Evolutionary conservation across 73 alveolate species (phyloP), one percentile per base, ranked within the genome.

Genomic region (Durusdinium trenchii): DNA sequence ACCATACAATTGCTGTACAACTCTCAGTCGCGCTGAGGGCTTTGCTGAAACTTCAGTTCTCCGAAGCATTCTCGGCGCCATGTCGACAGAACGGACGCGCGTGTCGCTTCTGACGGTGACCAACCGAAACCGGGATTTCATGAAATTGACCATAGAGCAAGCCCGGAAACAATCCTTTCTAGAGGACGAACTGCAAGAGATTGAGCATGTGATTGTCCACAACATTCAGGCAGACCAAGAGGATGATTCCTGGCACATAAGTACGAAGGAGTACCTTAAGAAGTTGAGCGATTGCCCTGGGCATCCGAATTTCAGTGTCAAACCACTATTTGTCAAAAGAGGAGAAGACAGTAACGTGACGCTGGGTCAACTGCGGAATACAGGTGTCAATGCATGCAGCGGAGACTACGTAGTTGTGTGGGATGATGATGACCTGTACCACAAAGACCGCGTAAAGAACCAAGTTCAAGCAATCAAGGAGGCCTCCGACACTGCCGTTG

Each of bases 141-240:
- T 71, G 83, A 71, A 35, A 28, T 23, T 71, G 3, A 36, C 83
- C 83, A 71, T n/a, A 5, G 48, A 28, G 50, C 83, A 71, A 36
- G 83, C 83, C 83, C 50, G 48, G 64, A 54, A 54, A 54, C 64
- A 54, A 20, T 71, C 83, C 83, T 71, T 35, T 36, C 48, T 71
- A 23, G 23, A 71, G 45, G 50, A 23, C 4, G 50, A 36, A 5
- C 48, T 71, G 46, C 83, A 71, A 4, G 76, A 62, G 76, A 6
- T 62, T 62, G 76, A 62, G 76, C 83, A 71, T 36, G 83, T 71
- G 48, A 35, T 71, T 36, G 23, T 71, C 83, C 83, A 71, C 83
- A 71, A 71, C 83, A 71, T 16, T 23, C 35, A 28, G 50, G 14
- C 83, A 30, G 36, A 36, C 50, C 83, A 71, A 23, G 46, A 38